phyloP scores from a whole-genome alignment of 129 eudicot genomes.

The Escallonia herrerae region DNA sequence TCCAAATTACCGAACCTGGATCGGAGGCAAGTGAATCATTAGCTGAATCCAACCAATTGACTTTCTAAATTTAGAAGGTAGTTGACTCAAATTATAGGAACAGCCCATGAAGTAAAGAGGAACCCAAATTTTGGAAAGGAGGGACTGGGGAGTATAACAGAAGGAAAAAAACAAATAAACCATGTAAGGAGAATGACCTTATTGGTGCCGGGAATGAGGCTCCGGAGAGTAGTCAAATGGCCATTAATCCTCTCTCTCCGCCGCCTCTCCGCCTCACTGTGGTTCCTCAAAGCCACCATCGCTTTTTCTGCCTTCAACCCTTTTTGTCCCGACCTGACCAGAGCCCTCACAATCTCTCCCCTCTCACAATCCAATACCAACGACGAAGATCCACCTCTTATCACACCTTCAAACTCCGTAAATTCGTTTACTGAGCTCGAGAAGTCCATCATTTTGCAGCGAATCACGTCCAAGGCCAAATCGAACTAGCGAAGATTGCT shows the following conservation, averaged over 20 bases:
- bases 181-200: conserved; percentile 1
- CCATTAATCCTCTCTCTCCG: conserved; percentile 75
- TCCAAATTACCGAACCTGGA: too few relatives aligned
- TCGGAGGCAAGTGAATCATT: too few relatives aligned
- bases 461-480: too few relatives aligned
- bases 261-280: conserved; percentile 80
- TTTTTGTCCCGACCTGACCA: conserved; percentile 37
- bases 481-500: too few relatives aligned
- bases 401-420: conserved; percentile 31
- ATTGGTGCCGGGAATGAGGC: conserved; percentile 12
- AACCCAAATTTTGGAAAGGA: too few relatives aligned
- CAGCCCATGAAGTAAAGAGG: too few relatives aligned
- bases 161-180: not conserved
- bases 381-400: conserved; percentile 38
- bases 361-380: conserved; percentile 52
- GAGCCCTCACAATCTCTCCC: conserved; percentile 52
- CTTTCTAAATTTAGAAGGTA: too few relatives aligned
- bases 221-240: conserved; percentile 63
- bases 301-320: conserved; percentile 49
- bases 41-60: too few relatives aligned
- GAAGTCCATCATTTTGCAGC: conserved; percentile 33
- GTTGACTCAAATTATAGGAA: too few relatives aligned
- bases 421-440: conserved; percentile 36
- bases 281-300: conserved; percentile 63
- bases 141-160: too few relatives aligned